Percentiles rank a stretch among this genome's conserved stretches.
Conservation (phyloP, 2,329 filamentous ascomycete genomes). For the Exophiala sp. region DNA sequence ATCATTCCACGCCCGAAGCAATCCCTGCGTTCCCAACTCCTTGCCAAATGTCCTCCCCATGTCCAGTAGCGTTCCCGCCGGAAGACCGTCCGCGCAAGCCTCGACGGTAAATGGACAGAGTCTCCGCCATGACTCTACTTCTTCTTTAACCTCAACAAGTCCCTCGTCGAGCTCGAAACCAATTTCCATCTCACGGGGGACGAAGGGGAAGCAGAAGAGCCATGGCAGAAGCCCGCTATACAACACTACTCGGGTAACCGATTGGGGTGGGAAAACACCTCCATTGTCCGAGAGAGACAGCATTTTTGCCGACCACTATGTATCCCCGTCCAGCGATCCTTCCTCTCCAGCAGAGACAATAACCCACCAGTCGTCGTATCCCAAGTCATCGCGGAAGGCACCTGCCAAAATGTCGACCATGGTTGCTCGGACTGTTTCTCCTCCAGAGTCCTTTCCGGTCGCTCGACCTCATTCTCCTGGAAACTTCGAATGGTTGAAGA, state of each 20-base stretch:
- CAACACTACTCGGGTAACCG: conserved; percentile 18
- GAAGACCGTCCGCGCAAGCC: conserved; percentile 40
- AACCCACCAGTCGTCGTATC: conserved; percentile 7
- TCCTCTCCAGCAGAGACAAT: conserved; percentile 11
- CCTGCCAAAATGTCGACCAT: conserved; percentile 20
- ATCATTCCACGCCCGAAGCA: conserved; percentile 21
- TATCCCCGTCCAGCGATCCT: conserved; percentile 45
- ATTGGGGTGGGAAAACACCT: conserved; percentile 36
- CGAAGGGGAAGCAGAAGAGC: conserved; percentile 21
- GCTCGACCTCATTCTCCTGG: conserved; percentile 9
- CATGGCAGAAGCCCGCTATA: conserved; percentile 15
- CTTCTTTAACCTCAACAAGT: conserved; percentile 26
- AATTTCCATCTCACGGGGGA: conserved; percentile 32
- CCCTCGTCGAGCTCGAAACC: conserved; percentile 35
- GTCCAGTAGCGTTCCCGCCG: conserved; percentile 48
- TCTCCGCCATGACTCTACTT: conserved; percentile 33
- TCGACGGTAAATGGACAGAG: conserved; percentile 33
- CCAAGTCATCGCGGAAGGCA: conserved; percentile 10
- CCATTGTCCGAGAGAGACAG: conserved; percentile 61
- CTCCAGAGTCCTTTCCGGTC: conserved; percentile 17
- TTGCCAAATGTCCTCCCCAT: conserved; percentile 51
- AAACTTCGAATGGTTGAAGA: conserved; percentile 17
- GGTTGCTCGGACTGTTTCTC: conserved; percentile 16
- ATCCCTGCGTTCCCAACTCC: conserved; percentile 19
- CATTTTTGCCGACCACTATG: conserved; percentile 62